Evolutionary conservation across 805 yeast species (phyloP).

Genomic region (Saccharomyces paradoxus): DNA sequence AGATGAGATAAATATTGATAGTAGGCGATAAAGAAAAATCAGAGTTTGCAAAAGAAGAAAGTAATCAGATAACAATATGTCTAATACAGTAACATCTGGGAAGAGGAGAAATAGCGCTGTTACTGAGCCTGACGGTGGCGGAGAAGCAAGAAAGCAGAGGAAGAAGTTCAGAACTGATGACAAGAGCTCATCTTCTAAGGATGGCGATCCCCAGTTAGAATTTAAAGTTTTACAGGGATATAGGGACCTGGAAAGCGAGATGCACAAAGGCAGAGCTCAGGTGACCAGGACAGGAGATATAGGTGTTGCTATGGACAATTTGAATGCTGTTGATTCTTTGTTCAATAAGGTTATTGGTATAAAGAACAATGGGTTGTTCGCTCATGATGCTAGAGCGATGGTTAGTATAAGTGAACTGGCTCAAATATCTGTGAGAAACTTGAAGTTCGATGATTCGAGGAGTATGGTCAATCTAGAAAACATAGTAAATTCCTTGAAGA

Average conservation of each 20-base stretch:
- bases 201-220: constrained; percentile 10
- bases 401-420: constrained; percentile 54
- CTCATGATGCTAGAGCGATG: constrained; percentile 60
- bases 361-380: constrained; percentile 36
- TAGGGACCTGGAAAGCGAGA: constrained; percentile 24
- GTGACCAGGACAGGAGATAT: constrained; percentile 55
- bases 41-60: not conserved
- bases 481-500: constrained; percentile 34
- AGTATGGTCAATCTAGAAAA: constrained; percentile 43
- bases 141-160: not conserved
- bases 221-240: constrained; percentile 29
- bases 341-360: constrained; percentile 37
- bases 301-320: constrained; percentile 36
- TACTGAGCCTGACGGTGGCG: not conserved
- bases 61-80: not conserved
- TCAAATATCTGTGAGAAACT: constrained; percentile 52
- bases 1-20: not conserved
- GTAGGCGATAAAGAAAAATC: not conserved
- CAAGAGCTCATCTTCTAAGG: not conserved
- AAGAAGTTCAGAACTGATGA: not conserved
- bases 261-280: constrained; percentile 37
- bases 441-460: constrained; percentile 50
- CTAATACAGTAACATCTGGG: not conserved
- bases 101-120: not conserved
- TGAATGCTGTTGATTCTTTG: constrained; percentile 40